phyloP scores from a whole-genome alignment of 176 grass and related monocot species.

The Aegilops umbellulata region DNA sequence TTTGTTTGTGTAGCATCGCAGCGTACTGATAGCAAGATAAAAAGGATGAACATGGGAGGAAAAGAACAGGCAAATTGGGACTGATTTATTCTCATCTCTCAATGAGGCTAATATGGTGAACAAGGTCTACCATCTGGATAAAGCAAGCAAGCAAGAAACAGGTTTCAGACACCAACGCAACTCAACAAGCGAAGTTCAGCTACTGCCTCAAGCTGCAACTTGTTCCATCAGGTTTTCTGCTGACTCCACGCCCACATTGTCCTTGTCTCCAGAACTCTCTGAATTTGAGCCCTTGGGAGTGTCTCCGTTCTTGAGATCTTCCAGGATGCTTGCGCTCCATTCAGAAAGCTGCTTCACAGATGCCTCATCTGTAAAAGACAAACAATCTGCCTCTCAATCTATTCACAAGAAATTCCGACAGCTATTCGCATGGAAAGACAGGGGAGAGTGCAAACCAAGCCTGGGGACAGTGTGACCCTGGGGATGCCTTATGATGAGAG shows the following conservation, averaged over 20 bases:
- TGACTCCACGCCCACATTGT: background rate
- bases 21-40: background rate
- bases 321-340: conserved; percentile 60
- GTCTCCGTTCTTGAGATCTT: conserved; percentile 8
- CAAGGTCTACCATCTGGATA: background rate
- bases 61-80: background rate
- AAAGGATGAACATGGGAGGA: background rate
- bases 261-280: conserved; percentile 1
- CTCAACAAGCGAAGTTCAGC: background rate
- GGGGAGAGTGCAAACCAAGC: conserved; percentile 46
- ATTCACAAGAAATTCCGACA: background rate
- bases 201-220: conserved; percentile 33
- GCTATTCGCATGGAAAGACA: background rate
- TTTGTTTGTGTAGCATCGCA: background rate
- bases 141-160: background rate
- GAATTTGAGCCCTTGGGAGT: background rate
- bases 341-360: conserved; percentile 54
- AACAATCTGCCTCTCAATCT: background rate
- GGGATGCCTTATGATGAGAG: conserved; percentile 79
- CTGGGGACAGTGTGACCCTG: conserved; percentile 91
- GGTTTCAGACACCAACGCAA: background rate
- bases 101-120: background rate
- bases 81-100: conserved; percentile 13
- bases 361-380: conserved; percentile 42
- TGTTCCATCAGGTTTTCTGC: conserved; percentile 28